A percentile compares a stretch with the other conserved stretches of the same genome.
Evolutionary conservation across 2,329 filamentous ascomycete genomes (phyloP).

Genomic region (Penicillium sp.): DNA sequence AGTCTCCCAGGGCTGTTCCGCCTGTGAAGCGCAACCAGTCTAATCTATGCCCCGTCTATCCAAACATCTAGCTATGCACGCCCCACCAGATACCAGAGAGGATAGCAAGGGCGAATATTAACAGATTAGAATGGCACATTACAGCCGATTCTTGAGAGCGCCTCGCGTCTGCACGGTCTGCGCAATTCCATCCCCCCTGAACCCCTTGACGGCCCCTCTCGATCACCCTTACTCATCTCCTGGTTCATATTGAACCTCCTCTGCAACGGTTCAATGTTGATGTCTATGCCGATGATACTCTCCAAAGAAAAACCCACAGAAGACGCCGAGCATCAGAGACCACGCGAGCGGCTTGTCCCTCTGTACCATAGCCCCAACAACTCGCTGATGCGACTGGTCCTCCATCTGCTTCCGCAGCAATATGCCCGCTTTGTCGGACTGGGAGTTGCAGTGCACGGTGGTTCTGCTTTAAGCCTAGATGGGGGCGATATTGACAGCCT

Average conservation of each 20-base stretch:
- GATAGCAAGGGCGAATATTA: no score
- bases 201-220: constrained; percentile 59
- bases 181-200: constrained; percentile 41
- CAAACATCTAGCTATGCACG: no score
- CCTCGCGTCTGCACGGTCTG: constrained; percentile 12
- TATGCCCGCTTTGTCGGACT: constrained; percentile 42
- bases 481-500: constrained; percentile 65
- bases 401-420: constrained; percentile 55
- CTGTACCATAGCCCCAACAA: no score
- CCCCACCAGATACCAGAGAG: no score
- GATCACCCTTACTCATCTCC: constrained; percentile 54
- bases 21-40: no score
- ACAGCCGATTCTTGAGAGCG: no score
- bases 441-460: constrained; percentile 53
- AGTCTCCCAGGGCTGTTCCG: no score
- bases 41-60: no score
- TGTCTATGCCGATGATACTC: constrained; percentile 60
- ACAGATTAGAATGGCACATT: no score
- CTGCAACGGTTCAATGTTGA: constrained; percentile 54
- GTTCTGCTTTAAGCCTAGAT: constrained; percentile 62
- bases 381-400: constrained; percentile 53
- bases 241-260: constrained; percentile 69
- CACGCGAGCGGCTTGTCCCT: no score
- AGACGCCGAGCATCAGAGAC: constrained; percentile 51
- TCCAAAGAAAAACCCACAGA: constrained; percentile 60